A percentile compares a stretch with the other conserved stretches of the same genome.
Conservation (phyloP, 441 rosid species). For the Bruguiera hainesii region DNA sequence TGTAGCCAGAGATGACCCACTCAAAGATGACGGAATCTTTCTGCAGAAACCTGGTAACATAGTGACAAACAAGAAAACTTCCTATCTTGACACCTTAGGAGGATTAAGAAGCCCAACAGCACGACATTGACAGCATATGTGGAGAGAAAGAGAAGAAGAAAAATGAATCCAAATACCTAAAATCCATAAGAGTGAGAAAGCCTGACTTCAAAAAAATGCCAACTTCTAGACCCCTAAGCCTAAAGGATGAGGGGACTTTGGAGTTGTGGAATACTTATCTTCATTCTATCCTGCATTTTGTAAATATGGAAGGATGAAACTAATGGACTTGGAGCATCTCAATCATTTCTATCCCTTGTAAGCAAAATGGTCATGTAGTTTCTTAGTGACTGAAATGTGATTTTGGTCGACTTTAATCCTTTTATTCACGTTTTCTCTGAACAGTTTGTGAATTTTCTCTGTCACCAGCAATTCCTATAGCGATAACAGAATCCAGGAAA, state of each 20-base stretch:
- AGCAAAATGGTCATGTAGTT: constrained; percentile 21
- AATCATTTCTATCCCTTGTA: constrained; percentile 16
- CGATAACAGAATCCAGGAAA: too few species aligned
- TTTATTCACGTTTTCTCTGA: not conserved
- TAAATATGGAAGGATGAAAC: constrained; percentile 28
- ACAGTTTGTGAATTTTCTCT: too few species aligned
- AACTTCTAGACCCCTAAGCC: constrained; percentile 6
- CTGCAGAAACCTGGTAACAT: constrained; percentile 37
- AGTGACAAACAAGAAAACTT: constrained; percentile 48
- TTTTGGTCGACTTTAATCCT: constrained; percentile 4
- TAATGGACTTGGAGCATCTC: constrained; percentile 18
- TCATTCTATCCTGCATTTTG: constrained; percentile 25
- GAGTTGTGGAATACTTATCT: constrained; percentile 15
- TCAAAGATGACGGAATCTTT: constrained; percentile 36
- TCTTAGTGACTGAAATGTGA: constrained; percentile 17
- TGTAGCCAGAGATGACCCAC: constrained; percentile 22
- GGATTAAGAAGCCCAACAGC: constrained; percentile 78
- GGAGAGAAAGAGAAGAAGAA: constrained; percentile 12
- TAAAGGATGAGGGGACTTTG: not conserved
- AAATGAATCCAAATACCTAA: not conserved
- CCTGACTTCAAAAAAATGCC: constrained; percentile 9
- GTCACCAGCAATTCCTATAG: too few species aligned
- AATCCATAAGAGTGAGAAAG: constrained; percentile 10
- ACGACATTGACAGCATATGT: constrained; percentile 44
- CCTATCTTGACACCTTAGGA: constrained; percentile 74